phyloP scores from a whole-genome alignment of 2,329 filamentous ascomycete genomes.

The Colletotrichum musae region DNA sequence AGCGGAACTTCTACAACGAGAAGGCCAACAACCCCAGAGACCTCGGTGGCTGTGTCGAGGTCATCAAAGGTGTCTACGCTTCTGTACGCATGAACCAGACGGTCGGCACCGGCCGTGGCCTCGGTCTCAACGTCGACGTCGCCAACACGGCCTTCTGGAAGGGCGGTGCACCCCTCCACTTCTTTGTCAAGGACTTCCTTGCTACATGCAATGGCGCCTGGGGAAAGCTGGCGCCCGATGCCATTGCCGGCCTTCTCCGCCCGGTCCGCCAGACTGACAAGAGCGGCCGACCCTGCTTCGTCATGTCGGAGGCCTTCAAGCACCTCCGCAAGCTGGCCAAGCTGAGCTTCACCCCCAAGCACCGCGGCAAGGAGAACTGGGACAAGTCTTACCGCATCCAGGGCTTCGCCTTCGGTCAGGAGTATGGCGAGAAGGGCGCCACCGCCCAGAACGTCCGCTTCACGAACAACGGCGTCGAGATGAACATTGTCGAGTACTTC shows the following conservation, averaged over 20 bases:
- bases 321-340: slow-evolving; percentile 68
- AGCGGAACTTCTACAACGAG: slow-evolving; percentile 83
- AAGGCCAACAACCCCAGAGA: slow-evolving; percentile 62
- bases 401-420: slow-evolving; percentile 62
- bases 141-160: slow-evolving; percentile 93
- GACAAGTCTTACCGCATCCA: slow-evolving; percentile 67
- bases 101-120: slow-evolving; percentile 65
- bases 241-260: slow-evolving; percentile 50
- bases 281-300: slow-evolving; percentile 45
- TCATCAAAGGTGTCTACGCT: slow-evolving; percentile 91
- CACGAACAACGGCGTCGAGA: slow-evolving; percentile 51
- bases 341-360: slow-evolving; percentile 69
- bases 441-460: slow-evolving; percentile 71
- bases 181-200: slow-evolving; percentile 46
- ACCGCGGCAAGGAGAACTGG: slow-evolving; percentile 63
- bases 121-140: slow-evolving; percentile 91
- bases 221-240: slow-evolving; percentile 44
- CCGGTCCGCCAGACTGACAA: slow-evolving; percentile 50
- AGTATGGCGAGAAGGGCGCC: slow-evolving; percentile 61
- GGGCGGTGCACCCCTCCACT: slow-evolving; percentile 52
- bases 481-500: slow-evolving; percentile 70
- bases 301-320: slow-evolving; percentile 67
- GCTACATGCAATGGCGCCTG: slow-evolving; percentile 51
- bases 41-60: slow-evolving; percentile 76
- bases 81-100: slow-evolving; percentile 82